A percentile compares a stretch with the other conserved stretches of the same genome.
Conservation (phyloP, 1,284 basidiomycete species). For the Puccinia polysora region DNA sequence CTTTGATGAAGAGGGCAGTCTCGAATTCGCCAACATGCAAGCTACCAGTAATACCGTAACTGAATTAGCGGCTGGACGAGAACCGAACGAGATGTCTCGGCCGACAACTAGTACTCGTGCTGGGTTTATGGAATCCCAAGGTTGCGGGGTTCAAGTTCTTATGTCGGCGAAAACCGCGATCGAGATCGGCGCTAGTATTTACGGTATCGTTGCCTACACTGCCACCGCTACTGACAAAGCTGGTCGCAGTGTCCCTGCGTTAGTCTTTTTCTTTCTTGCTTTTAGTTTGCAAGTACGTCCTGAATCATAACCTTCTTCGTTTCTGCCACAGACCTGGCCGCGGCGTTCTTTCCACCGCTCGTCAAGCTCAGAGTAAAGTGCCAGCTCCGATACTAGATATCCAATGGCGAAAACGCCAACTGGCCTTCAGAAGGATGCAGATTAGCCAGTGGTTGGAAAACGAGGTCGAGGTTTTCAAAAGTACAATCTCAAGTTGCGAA, state of each 20-base stretch:
- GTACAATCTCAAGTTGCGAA: conserved; percentile 64
- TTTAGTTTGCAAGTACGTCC: not conserved
- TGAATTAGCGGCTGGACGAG: conserved; percentile 96
- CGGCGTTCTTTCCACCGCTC: conserved; percentile 78
- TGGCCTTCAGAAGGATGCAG: conserved; percentile 85
- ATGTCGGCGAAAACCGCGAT: conserved; percentile 95
- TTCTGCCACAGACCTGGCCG: conserved; percentile 66
- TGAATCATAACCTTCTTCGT: conserved; percentile 39
- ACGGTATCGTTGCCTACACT: conserved; percentile 87
- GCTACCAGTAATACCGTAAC: conserved; percentile 94
- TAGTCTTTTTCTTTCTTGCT: conserved; percentile 22
- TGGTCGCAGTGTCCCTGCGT: conserved; percentile 54
- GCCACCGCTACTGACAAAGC: conserved; percentile 70
- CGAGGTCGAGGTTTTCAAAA: conserved; percentile 74
- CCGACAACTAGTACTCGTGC: conserved; percentile 92
- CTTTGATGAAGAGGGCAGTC: conserved; percentile 68
- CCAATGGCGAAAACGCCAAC: conserved; percentile 80
- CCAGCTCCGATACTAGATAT: conserved; percentile 71
- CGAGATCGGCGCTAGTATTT: conserved; percentile 87
- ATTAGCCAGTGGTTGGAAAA: conserved; percentile 88
- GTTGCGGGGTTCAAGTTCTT: conserved; percentile 89
- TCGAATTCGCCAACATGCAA: conserved; percentile 84
- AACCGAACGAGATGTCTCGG: conserved; percentile 96
- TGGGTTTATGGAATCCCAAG: conserved; percentile 88
- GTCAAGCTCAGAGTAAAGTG: conserved; percentile 64